A percentile compares a stretch with the other conserved stretches of the same genome.
phyloP scores from a whole-genome alignment of 768 basidiomycete genomes.

The Trametes cubensis region DNA sequence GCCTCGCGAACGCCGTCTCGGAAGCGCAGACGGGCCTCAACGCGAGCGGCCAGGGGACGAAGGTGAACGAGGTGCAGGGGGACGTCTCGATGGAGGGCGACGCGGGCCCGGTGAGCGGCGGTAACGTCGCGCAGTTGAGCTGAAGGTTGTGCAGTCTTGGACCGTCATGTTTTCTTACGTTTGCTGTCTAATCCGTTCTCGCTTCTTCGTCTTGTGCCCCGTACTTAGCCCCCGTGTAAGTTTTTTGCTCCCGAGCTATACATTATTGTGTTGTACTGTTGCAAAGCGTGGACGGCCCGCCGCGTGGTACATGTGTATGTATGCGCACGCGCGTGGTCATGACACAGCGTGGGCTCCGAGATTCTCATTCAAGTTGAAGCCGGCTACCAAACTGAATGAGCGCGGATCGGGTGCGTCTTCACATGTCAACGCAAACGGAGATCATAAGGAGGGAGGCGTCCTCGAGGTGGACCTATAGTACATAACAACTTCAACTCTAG shows the following conservation, averaged over 20 bases:
- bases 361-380: not conserved
- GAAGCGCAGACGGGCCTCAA: slow-evolving; percentile 47
- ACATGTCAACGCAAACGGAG: not conserved
- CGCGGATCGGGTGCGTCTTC: no score
- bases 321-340: no score
- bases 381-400: not conserved
- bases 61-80: slow-evolving; percentile 54
- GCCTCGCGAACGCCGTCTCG: slow-evolving; percentile 35
- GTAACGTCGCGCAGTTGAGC: slow-evolving; percentile 29
- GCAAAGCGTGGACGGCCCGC: not conserved
- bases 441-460: not conserved
- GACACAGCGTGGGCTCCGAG: not conserved
- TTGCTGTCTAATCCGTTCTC: slow-evolving; percentile 9
- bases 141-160: slow-evolving; percentile 3
- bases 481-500: not conserved
- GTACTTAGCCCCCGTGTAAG: slow-evolving; percentile 7
- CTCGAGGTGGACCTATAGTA: slow-evolving; percentile 4
- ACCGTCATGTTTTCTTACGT: slow-evolving; percentile 1
- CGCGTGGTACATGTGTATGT: not conserved
- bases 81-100: slow-evolving; percentile 51
- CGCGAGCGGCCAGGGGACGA: slow-evolving; percentile 62
- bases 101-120: slow-evolving; percentile 58
- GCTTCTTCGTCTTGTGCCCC: not conserved
- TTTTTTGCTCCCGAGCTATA: slow-evolving; percentile 10
- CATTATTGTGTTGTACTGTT: slow-evolving; percentile 20